phyloP scores from a whole-genome alignment of 768 basidiomycete species.

The Psilocybe azurescens region DNA sequence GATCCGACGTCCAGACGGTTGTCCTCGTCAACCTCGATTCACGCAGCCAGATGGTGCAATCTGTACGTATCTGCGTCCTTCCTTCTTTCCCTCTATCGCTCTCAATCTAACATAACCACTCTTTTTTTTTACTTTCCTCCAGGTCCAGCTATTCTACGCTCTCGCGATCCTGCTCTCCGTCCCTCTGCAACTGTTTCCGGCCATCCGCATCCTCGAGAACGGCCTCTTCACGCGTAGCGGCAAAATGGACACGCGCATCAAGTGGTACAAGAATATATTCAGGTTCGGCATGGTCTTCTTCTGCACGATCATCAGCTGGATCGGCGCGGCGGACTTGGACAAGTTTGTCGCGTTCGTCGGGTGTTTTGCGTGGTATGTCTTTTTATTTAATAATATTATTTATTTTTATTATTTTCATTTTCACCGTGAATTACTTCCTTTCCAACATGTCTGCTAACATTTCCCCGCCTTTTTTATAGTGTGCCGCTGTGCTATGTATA shows the following conservation, averaged over 20 bases:
- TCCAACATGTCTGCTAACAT: neutral
- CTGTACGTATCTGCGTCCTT: slow-evolving; percentile 49
- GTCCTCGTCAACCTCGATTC: slow-evolving; percentile 93
- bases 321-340: slow-evolving; percentile 88
- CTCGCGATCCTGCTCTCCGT: slow-evolving; percentile 91
- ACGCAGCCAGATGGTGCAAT: slow-evolving; percentile 85
- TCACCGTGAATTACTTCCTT: neutral
- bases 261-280: slow-evolving; percentile 97
- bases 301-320: slow-evolving; percentile 83
- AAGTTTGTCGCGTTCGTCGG: slow-evolving; percentile 96
- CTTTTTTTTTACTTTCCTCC: neutral
- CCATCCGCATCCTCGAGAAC: slow-evolving; percentile 96
- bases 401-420: too few species aligned
- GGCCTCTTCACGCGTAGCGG: slow-evolving; percentile 90
- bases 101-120: neutral
- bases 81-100: slow-evolving; percentile 16
- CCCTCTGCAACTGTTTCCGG: slow-evolving; percentile 97
- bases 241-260: slow-evolving; percentile 79
- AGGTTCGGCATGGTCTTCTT: slow-evolving; percentile 75
- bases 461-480: slow-evolving; percentile 41
- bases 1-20: slow-evolving; percentile 87
- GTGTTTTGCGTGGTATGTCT: slow-evolving; percentile 87
- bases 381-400: neutral
- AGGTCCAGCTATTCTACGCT: slow-evolving; percentile 80
- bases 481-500: slow-evolving; percentile 95